Percentiles rank a stretch among this genome's conserved stretches.
These are phyloP conservation scores for Fusarium torulosum DNA, from an alignment of 2,329 filamentous ascomycete species.

Conservation along the genomic window DNA sequence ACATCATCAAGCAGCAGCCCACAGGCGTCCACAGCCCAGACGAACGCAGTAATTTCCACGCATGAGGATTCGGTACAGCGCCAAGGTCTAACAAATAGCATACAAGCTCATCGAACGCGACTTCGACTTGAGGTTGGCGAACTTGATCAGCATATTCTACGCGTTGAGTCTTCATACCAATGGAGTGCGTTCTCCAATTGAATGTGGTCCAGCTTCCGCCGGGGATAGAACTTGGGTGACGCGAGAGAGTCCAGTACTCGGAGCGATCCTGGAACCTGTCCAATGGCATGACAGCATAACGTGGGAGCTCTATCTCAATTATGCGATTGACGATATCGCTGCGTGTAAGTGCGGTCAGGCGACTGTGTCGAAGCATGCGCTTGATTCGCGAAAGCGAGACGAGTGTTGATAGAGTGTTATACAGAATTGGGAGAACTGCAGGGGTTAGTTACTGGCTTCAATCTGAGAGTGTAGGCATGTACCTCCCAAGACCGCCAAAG, in stretches of 20 bases:
- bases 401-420: constrained; percentile 72
- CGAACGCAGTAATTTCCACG: constrained; percentile 68
- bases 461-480: neutral
- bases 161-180: constrained; percentile 72
- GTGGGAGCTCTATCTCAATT: constrained; percentile 74
- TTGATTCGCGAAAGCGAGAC: constrained; percentile 71
- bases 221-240: constrained; percentile 64
- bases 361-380: constrained; percentile 67
- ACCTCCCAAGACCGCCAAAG: constrained; percentile 67
- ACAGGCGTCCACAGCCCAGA: constrained; percentile 72
- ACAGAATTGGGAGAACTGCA: constrained; percentile 71
- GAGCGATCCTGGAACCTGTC: constrained; percentile 65
- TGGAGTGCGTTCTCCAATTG: constrained; percentile 73
- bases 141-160: constrained; percentile 72
- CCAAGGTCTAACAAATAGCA: constrained; percentile 73
- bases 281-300: constrained; percentile 72
- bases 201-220: constrained; percentile 75
- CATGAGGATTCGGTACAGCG: constrained; percentile 69
- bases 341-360: constrained; percentile 70
- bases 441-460: constrained; percentile 7
- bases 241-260: constrained; percentile 70
- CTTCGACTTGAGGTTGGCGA: constrained; percentile 65
- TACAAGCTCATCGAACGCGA: constrained; percentile 70
- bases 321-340: constrained; percentile 74
- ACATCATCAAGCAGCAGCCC: constrained; percentile 68